These are phyloP conservation scores for Xylaria sp. DNA, from an alignment of 2,329 filamentous ascomycete genomes.

Conservation along the genomic window DNA sequence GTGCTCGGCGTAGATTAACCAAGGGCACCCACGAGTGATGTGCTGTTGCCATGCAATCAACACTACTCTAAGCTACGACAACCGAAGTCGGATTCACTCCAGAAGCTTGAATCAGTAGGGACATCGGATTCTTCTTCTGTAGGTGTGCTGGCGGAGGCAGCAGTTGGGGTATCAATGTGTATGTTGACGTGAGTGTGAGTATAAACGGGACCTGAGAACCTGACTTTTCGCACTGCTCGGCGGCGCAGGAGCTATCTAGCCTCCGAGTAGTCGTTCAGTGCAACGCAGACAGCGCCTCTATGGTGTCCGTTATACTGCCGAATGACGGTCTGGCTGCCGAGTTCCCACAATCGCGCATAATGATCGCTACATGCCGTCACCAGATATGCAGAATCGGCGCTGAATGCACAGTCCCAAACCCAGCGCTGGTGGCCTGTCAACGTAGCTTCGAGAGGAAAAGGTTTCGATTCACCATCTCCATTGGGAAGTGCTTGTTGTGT, in stretches of 20 bases:
- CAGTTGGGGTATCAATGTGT: background rate
- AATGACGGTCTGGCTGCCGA: slow-evolving; percentile 87
- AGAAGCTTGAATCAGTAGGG: slow-evolving; percentile 16
- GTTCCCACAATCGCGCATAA: slow-evolving; percentile 91
- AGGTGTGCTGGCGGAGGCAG: background rate
- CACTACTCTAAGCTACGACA: background rate
- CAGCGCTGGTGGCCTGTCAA: slow-evolving; percentile 91
- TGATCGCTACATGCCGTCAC: slow-evolving; percentile 95
- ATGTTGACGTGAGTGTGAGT: background rate
- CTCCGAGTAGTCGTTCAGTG: slow-evolving; percentile 85
- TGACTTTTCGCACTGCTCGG: slow-evolving; percentile 11
- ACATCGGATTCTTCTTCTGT: slow-evolving; percentile 8
- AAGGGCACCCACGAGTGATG: background rate
- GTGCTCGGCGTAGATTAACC: background rate
- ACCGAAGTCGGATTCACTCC: slow-evolving; percentile 13
- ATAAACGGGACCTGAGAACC: background rate
- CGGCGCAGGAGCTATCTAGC: slow-evolving; percentile 50
- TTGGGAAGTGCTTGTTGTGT: slow-evolving; percentile 12
- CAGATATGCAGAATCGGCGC: slow-evolving; percentile 89
- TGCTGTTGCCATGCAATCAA: background rate
- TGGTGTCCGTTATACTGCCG: slow-evolving; percentile 96
- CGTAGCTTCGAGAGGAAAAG: slow-evolving; percentile 84
- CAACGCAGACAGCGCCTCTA: slow-evolving; percentile 89
- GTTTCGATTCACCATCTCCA: slow-evolving; percentile 57
- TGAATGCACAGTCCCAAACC: slow-evolving; percentile 98